phyloP scores from a whole-genome alignment of 345 rosid genomes.

The Garcia nutans region DNA sequence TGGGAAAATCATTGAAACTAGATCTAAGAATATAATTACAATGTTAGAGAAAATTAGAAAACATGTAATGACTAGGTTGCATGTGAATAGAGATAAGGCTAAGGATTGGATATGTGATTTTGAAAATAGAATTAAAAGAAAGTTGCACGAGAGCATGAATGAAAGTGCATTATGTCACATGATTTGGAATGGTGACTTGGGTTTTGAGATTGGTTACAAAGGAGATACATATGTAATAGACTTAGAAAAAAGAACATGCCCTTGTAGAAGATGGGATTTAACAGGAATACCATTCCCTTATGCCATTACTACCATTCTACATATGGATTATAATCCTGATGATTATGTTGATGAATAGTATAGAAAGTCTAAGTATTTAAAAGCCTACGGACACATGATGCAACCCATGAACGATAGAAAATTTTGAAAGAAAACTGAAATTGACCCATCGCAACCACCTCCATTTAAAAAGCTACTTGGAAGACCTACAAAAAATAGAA shows the following conservation, averaged over 20 bases:
- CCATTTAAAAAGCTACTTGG: too few relatives aligned
- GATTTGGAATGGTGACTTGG: background rate
- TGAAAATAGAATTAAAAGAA: background rate
- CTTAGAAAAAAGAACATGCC: accelerated
- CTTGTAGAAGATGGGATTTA: background rate
- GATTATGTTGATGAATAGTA: too few relatives aligned
- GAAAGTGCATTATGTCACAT: background rate
- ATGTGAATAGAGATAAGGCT: background rate
- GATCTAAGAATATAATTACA: background rate
- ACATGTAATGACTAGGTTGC: background rate
- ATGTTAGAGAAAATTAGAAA: background rate
- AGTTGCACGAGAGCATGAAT: background rate
- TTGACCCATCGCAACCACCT: too few relatives aligned
- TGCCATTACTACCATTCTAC: background rate
- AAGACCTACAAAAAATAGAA: too few relatives aligned
- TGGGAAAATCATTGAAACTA: too few relatives aligned
- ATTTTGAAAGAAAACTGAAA: too few relatives aligned
- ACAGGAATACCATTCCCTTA: background rate
- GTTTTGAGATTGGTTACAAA: background rate
- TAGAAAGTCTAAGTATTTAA: too few relatives aligned
- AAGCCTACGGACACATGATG: too few relatives aligned
- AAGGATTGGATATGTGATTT: background rate
- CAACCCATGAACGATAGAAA: too few relatives aligned
- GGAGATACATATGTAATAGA: background rate
- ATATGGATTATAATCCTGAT: too few relatives aligned